Conservation (phyloP, 306 rosid species). For the Rosa multiflora region DNA sequence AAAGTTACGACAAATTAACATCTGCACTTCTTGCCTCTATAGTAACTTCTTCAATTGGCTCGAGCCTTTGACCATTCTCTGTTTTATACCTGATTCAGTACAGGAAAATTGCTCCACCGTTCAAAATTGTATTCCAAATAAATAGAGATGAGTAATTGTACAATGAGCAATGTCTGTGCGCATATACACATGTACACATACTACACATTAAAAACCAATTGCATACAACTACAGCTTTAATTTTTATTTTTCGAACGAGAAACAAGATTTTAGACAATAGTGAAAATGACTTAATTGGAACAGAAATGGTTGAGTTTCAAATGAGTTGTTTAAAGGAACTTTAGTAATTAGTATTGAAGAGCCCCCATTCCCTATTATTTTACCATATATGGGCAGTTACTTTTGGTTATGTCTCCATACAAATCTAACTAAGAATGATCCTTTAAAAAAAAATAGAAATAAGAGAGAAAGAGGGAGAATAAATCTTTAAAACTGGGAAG, state of each 20-base stretch:
- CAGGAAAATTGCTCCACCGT: slow-evolving; percentile 2
- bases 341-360: not conserved
- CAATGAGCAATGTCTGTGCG: not conserved
- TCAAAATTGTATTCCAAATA: slow-evolving; percentile 5
- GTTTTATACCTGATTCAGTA: slow-evolving; percentile 76
- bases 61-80: slow-evolving; percentile 72
- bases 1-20: slow-evolving; percentile 11
- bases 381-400: not conserved
- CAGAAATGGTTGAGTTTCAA: not conserved
- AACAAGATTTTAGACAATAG: not conserved
- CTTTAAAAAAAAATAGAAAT: not conserved
- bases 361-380: not conserved
- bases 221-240: not conserved
- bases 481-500: not conserved
- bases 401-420: not conserved
- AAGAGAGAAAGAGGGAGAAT: not conserved
- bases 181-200: not conserved
- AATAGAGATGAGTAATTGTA: not conserved
- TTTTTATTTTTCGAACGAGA: not conserved
- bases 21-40: slow-evolving; percentile 62
- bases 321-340: not conserved
- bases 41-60: slow-evolving; percentile 96
- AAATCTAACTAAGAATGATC: not conserved
- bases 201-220: not conserved
- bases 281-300: not conserved